These are phyloP conservation scores for Taiozyma onychis DNA, from an alignment of 1,139 yeast genomes.

Conservation along the genomic window DNA sequence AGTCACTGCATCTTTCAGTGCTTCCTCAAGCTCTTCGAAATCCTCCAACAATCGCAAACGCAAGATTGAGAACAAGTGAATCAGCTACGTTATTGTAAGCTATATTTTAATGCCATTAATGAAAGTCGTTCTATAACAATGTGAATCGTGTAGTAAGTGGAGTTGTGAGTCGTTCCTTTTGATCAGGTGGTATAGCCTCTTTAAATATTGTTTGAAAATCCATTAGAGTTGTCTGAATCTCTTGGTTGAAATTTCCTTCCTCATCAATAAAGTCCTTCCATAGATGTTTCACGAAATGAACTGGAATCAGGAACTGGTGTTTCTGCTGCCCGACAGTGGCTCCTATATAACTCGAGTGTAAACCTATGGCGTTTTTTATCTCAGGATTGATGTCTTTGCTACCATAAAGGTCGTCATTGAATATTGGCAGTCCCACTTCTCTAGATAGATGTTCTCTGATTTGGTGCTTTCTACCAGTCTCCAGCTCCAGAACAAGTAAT, in stretches of 20 bases:
- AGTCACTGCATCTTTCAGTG: slow-evolving; percentile 4
- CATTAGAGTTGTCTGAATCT: slow-evolving; percentile 8
- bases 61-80: slow-evolving; percentile 2
- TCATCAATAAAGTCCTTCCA: slow-evolving; percentile 18
- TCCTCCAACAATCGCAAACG: slow-evolving; percentile 4
- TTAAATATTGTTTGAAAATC: slow-evolving; percentile 10
- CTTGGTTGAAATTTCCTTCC: slow-evolving; percentile 15
- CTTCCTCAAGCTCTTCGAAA: slow-evolving; percentile 3
- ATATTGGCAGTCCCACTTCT: slow-evolving; percentile 22
- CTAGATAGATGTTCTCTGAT: slow-evolving; percentile 31
- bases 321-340: slow-evolving; percentile 10
- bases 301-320: slow-evolving; percentile 8
- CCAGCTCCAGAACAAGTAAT: slow-evolving; percentile 29
- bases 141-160: neutral
- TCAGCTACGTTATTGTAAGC: neutral
- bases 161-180: neutral
- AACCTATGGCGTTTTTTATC: slow-evolving; percentile 8
- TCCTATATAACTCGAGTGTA: slow-evolving; percentile 16
- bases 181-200: neutral
- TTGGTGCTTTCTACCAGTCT: slow-evolving; percentile 43
- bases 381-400: neutral
- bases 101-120: neutral
- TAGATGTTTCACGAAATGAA: slow-evolving; percentile 2
- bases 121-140: neutral
- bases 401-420: slow-evolving; percentile 26